Evolutionary conservation across 2,329 filamentous ascomycete genomes (phyloP), one percentile per base, ranked within the genome.

Genomic region (Alternaria viburni): DNA sequence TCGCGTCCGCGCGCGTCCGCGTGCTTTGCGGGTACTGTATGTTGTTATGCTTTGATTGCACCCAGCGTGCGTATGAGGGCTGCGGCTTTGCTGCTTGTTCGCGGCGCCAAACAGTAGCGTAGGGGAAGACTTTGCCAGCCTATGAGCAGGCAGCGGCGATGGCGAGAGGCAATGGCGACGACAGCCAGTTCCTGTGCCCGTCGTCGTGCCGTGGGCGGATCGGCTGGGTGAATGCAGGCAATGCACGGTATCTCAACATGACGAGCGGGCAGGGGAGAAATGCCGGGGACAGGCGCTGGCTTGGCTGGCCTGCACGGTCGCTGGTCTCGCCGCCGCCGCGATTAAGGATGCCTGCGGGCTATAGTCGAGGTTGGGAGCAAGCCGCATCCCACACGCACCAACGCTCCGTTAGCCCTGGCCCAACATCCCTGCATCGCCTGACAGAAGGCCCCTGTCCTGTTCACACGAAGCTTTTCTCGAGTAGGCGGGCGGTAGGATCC

Each of bases 331-430:
- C 57, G 56, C 30, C 57, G 49, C 64, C 64, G 64, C 73, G 71
- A 73, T 72, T 72, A 61, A 70, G 62, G 57, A 63, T 67, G 36
- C 44, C 25, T 50, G 47, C 32, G 23, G 58, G 60, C 58, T 41
- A 45, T 58, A 23, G 60, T 62, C 62, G 36, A 60, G 43, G 57
- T 58, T 66, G 63, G 64, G 60, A 59, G 58, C 65, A 61, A 61
- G 65, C 68, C 62, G 63, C 63, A 52, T 52, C 49, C 49, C 49
- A 52, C 57, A 64, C 51, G 64, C 63, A 64, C 69, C 74, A 71
- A 71, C 68, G 68, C 68, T 71, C 69, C 54, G 49, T 50, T 58
- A 50, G 55, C 67, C 57, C 69, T 71, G 71, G 61, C 69, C n/a
- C 30, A 28, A 12, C 59, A 70, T 64, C 69, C 69, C 69, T 69